Evolutionary conservation across 495 filamentous ascomycete genomes (phyloP).

Genomic region (Penicillium ochrochloron): DNA sequence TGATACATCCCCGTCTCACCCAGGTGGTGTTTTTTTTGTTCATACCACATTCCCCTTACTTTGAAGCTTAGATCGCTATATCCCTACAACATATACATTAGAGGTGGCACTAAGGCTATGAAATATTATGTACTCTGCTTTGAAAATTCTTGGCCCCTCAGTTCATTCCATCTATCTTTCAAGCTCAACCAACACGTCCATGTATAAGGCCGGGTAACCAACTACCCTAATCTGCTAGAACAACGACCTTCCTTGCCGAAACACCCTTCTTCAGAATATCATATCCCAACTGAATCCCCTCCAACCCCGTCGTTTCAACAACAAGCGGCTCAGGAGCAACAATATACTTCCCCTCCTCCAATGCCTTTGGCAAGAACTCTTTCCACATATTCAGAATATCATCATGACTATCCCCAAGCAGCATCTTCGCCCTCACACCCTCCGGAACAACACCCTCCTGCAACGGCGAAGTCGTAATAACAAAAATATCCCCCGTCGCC

Average conservation of each 20-base stretch:
- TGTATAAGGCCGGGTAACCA: background rate
- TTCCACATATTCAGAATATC: slow-evolving; percentile 28
- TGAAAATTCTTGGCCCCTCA: background rate
- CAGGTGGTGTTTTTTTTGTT: slow-evolving; percentile 18
- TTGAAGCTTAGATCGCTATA: slow-evolving; percentile 16
- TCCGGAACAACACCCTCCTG: slow-evolving; percentile 13
- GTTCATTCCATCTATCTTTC: background rate
- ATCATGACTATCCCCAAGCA: slow-evolving; percentile 32
- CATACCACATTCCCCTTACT: slow-evolving; percentile 14
- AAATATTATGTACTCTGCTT: slow-evolving; percentile 15
- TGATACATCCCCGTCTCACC: slow-evolving; percentile 3
- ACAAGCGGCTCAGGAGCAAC: background rate
- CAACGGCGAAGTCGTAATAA: slow-evolving; percentile 10
- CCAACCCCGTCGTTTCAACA: background rate
- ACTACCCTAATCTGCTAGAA: slow-evolving; percentile 24
- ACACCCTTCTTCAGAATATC: slow-evolving; percentile 44
- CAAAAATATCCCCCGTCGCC: background rate
- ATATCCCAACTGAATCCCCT: slow-evolving; percentile 39
- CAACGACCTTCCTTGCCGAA: slow-evolving; percentile 52
- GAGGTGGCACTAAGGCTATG: background rate
- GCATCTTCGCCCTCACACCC: slow-evolving; percentile 19
- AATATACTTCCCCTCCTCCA: slow-evolving; percentile 30
- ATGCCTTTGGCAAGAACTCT: slow-evolving; percentile 37
- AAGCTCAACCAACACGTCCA: background rate
- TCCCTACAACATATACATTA: slow-evolving; percentile 3